Percentiles rank a stretch among this genome's conserved stretches.
Conservation (phyloP, 805 yeast species). For the Ogataea allantospora region DNA sequence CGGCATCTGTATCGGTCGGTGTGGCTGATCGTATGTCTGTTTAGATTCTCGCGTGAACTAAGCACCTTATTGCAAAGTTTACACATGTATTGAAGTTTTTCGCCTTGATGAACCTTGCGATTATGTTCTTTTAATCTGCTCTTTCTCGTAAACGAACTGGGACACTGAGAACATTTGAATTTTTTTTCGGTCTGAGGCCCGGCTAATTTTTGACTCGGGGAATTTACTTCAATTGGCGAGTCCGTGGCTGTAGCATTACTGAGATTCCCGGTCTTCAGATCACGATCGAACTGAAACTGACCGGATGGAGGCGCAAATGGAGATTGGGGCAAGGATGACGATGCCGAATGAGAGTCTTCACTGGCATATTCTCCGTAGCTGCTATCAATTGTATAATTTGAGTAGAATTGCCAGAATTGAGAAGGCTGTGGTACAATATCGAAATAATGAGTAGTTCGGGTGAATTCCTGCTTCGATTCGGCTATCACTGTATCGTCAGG, state of each 20-base stretch:
- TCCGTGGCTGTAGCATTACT: neutral
- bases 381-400: neutral
- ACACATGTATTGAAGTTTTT: constrained; percentile 21
- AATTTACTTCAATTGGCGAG: neutral
- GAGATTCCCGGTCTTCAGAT: too few species aligned
- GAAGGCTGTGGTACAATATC: neutral
- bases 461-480: neutral
- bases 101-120: constrained; percentile 24
- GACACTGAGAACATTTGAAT: constrained; percentile 24
- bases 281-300: too few species aligned
- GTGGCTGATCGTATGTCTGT: constrained; percentile 30
- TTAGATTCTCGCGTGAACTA: constrained; percentile 27
- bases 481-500: neutral
- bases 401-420: neutral
- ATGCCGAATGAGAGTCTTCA: neutral
- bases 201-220: neutral
- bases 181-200: neutral
- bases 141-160: constrained; percentile 28
- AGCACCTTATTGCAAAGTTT: constrained; percentile 20
- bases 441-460: neutral
- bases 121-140: constrained; percentile 28
- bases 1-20: constrained; percentile 28
- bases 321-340: neutral
- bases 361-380: neutral
- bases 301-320: neutral